Evolutionary conservation across 305 asterid genomes (phyloP), one percentile per base, ranked within the genome.

Genomic region (Stenogyne calaminthoides): DNA sequence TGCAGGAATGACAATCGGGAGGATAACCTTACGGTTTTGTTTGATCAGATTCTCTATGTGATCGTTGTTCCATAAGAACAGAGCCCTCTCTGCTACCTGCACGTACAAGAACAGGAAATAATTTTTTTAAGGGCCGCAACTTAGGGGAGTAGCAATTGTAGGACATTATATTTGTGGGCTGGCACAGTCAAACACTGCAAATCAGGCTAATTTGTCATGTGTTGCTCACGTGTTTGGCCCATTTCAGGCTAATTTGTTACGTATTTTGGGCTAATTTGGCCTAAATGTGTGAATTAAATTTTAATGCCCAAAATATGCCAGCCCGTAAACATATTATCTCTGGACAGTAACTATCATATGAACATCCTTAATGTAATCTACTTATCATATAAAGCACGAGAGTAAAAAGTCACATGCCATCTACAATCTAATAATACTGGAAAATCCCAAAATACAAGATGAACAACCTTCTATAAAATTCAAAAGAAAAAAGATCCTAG

Each of bases 41-140:
- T 83, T 83, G 83, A 83, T 79, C 22, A 85, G 75, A 80, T 72
- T 83, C 27, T 83, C 88, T 7, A 85, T 85, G 20, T 85, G 87
- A 60, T 85, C 88, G 9, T 85, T 85, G 81, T 83, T 83, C 87
- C 88, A 81, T 36, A 81, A 70, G 61, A 85, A 85, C 51, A 85
- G 77, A 58, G 89, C 86, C 79, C 89, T 79, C 70, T 85, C 88
- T 7, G 88, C 88, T 61, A 85, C 90, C 88, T 83, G 79, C 8
- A 52, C 57, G 18, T 55, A 61, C 55, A 67, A 14, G 34, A 62
- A 64, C 25, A 34, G 39, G 44, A 34, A 68, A 47, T 29, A 51
- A 32, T 64, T 64, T 42, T 34, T 42, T 22, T 7, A 5, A 36
- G 42, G 9, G 10, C 42, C 1, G 42, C 7, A 6, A 36, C 9